Evolutionary conservation across 768 basidiomycete genomes (phyloP).

Genomic region (Coprinopsis marcescibilis): DNA sequence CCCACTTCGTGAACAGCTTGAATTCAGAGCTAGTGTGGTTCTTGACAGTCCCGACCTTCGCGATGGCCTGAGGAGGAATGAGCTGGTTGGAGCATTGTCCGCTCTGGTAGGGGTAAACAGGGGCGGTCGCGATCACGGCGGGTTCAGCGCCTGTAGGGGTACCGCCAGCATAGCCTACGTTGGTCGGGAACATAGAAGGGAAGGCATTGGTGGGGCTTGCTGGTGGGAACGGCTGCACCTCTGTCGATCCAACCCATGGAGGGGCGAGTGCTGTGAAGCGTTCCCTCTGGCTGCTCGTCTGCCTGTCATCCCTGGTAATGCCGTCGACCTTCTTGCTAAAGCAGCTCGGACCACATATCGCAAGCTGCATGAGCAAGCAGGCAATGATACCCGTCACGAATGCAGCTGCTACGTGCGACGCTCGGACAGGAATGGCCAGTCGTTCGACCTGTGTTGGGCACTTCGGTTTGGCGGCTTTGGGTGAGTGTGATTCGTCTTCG

Average conservation of each 20-base stretch:
- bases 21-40: slow-evolving; percentile 30
- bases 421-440: not conserved
- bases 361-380: slow-evolving; percentile 45
- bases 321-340: slow-evolving; percentile 20
- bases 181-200: slow-evolving; percentile 69
- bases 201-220: slow-evolving; percentile 64
- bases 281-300: too few relatives aligned
- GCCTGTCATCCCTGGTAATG: slow-evolving; percentile 1
- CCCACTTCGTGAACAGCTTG: slow-evolving; percentile 74
- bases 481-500: slow-evolving; percentile 14
- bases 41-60: slow-evolving; percentile 10
- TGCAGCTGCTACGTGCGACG: slow-evolving; percentile 35
- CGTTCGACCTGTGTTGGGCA: slow-evolving; percentile 12
- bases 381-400: slow-evolving; percentile 50
- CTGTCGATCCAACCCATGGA: slow-evolving; percentile 69
- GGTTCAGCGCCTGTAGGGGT: slow-evolving; percentile 81
- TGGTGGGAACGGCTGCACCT: slow-evolving; percentile 67
- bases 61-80: slow-evolving; percentile 39
- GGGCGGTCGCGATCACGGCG: slow-evolving; percentile 66
- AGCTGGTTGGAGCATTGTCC: slow-evolving; percentile 54
- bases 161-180: slow-evolving; percentile 70
- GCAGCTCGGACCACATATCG: slow-evolving; percentile 38
- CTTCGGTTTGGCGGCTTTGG: slow-evolving; percentile 25
- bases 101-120: slow-evolving; percentile 72
- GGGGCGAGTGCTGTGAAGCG: slow-evolving; percentile 42